Evolutionary conservation across 2,329 filamentous ascomycete species (phyloP).

Genomic region (Aspergillus vadensis): DNA sequence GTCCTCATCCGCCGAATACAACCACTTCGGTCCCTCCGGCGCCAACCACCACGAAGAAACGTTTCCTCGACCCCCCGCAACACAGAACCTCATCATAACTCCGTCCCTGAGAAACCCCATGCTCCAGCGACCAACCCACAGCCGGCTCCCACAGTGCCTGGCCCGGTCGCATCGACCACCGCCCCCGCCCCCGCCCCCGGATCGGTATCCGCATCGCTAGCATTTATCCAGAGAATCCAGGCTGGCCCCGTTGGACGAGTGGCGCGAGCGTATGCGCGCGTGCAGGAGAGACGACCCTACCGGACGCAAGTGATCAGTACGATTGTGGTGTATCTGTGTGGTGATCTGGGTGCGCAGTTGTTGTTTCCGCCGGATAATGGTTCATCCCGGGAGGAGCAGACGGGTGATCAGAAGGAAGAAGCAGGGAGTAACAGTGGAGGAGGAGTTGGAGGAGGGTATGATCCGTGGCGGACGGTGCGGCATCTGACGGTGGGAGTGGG

Average conservation of each 20-base stretch:
- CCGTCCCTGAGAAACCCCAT: conserved; percentile 7
- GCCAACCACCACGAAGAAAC: conserved; percentile 16
- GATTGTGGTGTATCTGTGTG: conserved; percentile 75
- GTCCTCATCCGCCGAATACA: conserved; percentile 17
- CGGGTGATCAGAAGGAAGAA: conserved; percentile 46
- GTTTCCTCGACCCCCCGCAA: conserved; percentile 15
- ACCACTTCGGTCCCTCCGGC: conserved; percentile 11
- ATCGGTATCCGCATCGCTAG: conserved; percentile 22
- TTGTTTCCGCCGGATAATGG: conserved; percentile 52
- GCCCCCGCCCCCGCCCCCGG: conserved; percentile 20
- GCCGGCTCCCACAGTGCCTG: conserved; percentile 20
- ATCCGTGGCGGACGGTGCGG: conserved; percentile 67
- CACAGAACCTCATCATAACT: background rate
- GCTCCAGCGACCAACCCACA: conserved; percentile 17
- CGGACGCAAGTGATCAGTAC: conserved; percentile 76
- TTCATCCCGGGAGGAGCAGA: conserved; percentile 14
- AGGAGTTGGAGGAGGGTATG: conserved; percentile 57
- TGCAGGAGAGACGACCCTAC: conserved; percentile 72
- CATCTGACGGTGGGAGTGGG: conserved; percentile 74
- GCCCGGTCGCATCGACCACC: background rate
- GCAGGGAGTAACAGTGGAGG: conserved; percentile 25
- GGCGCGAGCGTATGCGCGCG: conserved; percentile 61
- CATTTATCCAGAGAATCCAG: conserved; percentile 34
- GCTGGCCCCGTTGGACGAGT: conserved; percentile 37
- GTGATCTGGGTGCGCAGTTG: conserved; percentile 75